phyloP scores from a whole-genome alignment of 768 basidiomycete genomes.

The Fomitopsis pulvina region DNA sequence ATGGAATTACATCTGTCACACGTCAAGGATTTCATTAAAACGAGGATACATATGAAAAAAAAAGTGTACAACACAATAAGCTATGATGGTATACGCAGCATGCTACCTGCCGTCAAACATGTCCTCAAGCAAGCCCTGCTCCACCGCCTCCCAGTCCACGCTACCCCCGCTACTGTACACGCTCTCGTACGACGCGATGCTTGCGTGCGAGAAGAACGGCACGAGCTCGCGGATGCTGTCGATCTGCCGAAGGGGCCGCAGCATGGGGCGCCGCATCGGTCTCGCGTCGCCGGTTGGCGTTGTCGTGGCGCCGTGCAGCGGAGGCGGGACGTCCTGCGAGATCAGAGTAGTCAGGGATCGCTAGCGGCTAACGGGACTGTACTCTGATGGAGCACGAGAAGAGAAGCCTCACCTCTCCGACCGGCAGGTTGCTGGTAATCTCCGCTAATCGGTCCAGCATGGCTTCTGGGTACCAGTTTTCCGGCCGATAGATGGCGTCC shows the following conservation, averaged over 20 bases:
- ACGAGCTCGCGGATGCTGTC: constrained; percentile 80
- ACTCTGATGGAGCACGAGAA: too few species aligned
- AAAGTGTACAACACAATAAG: not conserved
- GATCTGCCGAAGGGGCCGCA: constrained; percentile 64
- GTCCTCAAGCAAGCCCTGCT: constrained; percentile 73
- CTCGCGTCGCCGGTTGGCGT: constrained; percentile 20
- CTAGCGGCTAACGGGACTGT: constrained; percentile 17
- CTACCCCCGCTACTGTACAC: constrained; percentile 77
- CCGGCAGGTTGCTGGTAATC: constrained; percentile 64
- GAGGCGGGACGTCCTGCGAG: constrained; percentile 9
- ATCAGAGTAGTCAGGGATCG: constrained; percentile 21
- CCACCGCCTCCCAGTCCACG: constrained; percentile 88
- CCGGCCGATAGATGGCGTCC: constrained; percentile 86
- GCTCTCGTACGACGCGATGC: constrained; percentile 85
- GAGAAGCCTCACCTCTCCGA: constrained; percentile 30
- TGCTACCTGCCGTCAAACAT: constrained; percentile 78
- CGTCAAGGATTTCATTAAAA: not conserved
- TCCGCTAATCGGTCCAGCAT: constrained; percentile 90
- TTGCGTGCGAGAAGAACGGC: constrained; percentile 88
- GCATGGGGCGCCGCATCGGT: constrained; percentile 65
- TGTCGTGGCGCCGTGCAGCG: constrained; percentile 13
- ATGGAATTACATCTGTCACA: too few species aligned
- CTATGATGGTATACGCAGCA: not conserved
- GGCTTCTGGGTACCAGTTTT: constrained; percentile 77
- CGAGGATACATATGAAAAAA: not conserved